Evolutionary conservation across 2,329 filamentous ascomycete species (phyloP), one percentile per base, ranked within the genome.

Genomic region (Sporothrix mexicana): DNA sequence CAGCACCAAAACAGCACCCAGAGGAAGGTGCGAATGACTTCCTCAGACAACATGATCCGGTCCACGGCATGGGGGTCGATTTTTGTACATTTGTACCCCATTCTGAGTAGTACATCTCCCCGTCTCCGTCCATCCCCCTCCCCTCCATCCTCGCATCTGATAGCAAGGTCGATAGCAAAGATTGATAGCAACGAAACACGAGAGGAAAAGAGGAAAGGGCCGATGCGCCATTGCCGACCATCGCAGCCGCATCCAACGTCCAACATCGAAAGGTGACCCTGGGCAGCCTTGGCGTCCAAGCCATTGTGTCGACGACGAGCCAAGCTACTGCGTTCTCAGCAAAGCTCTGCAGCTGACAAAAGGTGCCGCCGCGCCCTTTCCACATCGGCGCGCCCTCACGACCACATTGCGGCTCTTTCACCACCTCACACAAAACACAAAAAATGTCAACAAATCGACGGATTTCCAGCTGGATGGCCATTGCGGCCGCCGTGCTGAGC

Each of bases 151-250:
- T 36, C 30, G 30, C 30, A 36, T 10, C 36, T 13, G 61, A 47
- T 66, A 66, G 61, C 61, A 66, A 66, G 41, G 36, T 20, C 43
- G 61, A 66, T 66, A 66, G 61, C 61, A 66, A 43, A n/a, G 43
- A 51, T 51, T 13, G 43, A 67, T 67, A 67, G 62, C 62, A 49
- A 51, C 7, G 12, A n/a, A 36, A 20, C n/a, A 55, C 51, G 62
- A 67, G 30, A 36, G 30, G 30, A 36, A 30, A 36, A 36, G 30
- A 36, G 62, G 62, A 23, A 49, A 23, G 62, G 62, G 20, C 23
- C 23, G 43, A 49, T 67, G 43, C 61, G 43, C 49, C 43, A 51
- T n/a, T 23, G 43, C 45, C 43, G 43, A 67, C 20, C 10, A 15
- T 17, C 43, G 9, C 20, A 25, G 47, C 43, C 8, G 8, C 36